phyloP scores from a whole-genome alignment of 169 alveolate species.

The Plasmodium gonderi region DNA sequence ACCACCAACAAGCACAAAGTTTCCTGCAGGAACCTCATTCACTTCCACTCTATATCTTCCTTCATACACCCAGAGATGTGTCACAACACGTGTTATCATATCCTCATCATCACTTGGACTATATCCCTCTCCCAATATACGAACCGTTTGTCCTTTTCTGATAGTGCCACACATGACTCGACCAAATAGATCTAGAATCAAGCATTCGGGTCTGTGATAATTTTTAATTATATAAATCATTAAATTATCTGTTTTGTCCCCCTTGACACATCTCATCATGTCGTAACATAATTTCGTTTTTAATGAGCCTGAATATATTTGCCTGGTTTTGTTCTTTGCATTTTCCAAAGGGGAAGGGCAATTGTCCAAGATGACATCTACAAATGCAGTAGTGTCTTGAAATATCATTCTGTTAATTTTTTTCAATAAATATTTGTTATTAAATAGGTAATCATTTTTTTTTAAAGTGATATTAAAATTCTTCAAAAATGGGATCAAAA shows the following conservation, averaged over 20 bases:
- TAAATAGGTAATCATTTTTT: slow-evolving; percentile 68
- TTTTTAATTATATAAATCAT: slow-evolving; percentile 92
- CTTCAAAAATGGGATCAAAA: slow-evolving; percentile 90
- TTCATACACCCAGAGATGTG: slow-evolving; percentile 93
- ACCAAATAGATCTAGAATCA: slow-evolving; percentile 95
- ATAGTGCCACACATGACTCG: slow-evolving; percentile 98
- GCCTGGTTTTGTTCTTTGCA: slow-evolving; percentile 81
- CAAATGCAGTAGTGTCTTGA: slow-evolving; percentile 88
- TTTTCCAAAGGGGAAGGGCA: slow-evolving; percentile 80
- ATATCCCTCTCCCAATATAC: slow-evolving; percentile 94
- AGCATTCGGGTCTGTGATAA: slow-evolving; percentile 94
- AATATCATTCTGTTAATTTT: slow-evolving; percentile 79
- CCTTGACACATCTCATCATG: slow-evolving; percentile 67
- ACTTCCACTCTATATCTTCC: slow-evolving; percentile 95
- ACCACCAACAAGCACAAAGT: slow-evolving; percentile 97
- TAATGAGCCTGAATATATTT: slow-evolving; percentile 88
- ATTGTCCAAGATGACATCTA: slow-evolving; percentile 88
- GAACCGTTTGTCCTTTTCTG: slow-evolving; percentile 93
- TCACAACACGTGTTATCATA: slow-evolving; percentile 89
- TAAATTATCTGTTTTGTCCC: slow-evolving; percentile 90
- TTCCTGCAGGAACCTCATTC: slow-evolving; percentile 91
- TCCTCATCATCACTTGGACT: slow-evolving; percentile 98
- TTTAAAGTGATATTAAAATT: slow-evolving; percentile 78
- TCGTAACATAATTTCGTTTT: slow-evolving; percentile 74
- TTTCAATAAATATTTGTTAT: slow-evolving; percentile 74